These are phyloP conservation scores for Stentor coeruleus DNA, from an alignment of 73 alveolate genomes.

Conservation along the genomic window DNA sequence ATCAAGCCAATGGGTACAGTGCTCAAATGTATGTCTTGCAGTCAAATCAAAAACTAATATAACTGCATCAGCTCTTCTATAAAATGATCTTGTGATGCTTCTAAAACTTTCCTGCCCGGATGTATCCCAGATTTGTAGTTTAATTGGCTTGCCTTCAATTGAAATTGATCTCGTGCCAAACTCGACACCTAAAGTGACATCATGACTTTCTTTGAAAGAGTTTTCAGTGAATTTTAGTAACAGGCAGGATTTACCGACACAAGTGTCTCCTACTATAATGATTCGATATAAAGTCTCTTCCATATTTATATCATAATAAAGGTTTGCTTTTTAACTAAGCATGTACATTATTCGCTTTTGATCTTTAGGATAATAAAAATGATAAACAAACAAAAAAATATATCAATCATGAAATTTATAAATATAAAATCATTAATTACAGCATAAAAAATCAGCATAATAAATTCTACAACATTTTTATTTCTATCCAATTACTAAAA, in stretches of 20 bases:
- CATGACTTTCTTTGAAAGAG: conserved; percentile 26
- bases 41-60: conserved; percentile 74
- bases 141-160: conserved; percentile 43
- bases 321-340: too few relatives aligned
- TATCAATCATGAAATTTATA: too few relatives aligned
- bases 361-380: too few relatives aligned
- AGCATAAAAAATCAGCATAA: too few relatives aligned
- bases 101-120: conserved; percentile 81
- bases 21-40: conserved; percentile 68
- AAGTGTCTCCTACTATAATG: conserved; percentile 35
- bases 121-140: conserved; percentile 62
- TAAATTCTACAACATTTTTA: too few relatives aligned
- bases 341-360: too few relatives aligned
- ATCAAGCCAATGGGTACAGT: conserved; percentile 75
- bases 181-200: conserved; percentile 52
- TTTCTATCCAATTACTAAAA: too few relatives aligned
- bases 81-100: conserved; percentile 70
- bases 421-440: too few relatives aligned
- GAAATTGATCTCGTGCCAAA: conserved; percentile 45
- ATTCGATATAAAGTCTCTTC: too few relatives aligned
- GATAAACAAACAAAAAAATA: too few relatives aligned
- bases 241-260: conserved; percentile 37
- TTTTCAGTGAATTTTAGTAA: conserved; percentile 23
- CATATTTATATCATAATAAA: too few relatives aligned
- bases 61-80: conserved; percentile 80